Conservation (phyloP, 1,139 yeast species). For the Candida labiduridarum region DNA sequence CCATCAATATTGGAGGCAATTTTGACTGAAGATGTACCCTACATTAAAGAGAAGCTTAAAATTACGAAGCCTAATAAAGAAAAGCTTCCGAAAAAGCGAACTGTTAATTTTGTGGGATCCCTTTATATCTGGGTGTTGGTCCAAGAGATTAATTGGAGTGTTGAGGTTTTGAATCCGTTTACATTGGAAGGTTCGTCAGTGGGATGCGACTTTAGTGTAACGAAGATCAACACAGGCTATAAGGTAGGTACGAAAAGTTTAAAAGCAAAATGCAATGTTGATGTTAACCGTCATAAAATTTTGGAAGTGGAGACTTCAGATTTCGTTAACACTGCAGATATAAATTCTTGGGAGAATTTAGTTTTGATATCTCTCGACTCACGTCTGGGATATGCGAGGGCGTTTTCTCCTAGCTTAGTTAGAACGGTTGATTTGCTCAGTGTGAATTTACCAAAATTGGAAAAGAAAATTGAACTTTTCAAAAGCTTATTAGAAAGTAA, state of each 20-base stretch:
- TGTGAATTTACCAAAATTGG: constrained; percentile 16
- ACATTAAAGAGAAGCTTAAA: constrained; percentile 14
- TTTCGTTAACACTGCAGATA: constrained; percentile 23
- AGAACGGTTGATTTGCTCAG: constrained; percentile 23
- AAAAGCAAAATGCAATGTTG: constrained; percentile 10
- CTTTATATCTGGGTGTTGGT: constrained; percentile 23
- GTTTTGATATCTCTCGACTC: constrained; percentile 22
- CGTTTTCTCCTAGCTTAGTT: constrained; percentile 32
- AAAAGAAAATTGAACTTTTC: constrained; percentile 20
- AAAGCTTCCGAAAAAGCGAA: not conserved
- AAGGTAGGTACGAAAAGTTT: constrained; percentile 3
- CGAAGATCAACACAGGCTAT: constrained; percentile 4
- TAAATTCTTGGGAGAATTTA: constrained; percentile 18
- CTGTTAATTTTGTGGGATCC: constrained; percentile 4
- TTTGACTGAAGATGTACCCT: constrained; percentile 23
- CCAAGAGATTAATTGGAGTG: constrained; percentile 24
- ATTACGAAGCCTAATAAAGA: not conserved
- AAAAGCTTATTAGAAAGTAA: constrained; percentile 7
- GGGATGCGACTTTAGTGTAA: constrained; percentile 5
- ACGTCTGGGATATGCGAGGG: constrained; percentile 38
- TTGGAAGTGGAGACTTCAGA: constrained; percentile 37
- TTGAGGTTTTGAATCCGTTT: constrained; percentile 23
- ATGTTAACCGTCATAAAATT: constrained; percentile 14
- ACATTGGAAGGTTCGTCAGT: constrained; percentile 9
- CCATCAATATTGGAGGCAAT: constrained; percentile 13